These are phyloP conservation scores for Cutaneotrichosporon cutaneum DNA, from an alignment of 1,284 basidiomycete genomes.

Conservation along the genomic window DNA sequence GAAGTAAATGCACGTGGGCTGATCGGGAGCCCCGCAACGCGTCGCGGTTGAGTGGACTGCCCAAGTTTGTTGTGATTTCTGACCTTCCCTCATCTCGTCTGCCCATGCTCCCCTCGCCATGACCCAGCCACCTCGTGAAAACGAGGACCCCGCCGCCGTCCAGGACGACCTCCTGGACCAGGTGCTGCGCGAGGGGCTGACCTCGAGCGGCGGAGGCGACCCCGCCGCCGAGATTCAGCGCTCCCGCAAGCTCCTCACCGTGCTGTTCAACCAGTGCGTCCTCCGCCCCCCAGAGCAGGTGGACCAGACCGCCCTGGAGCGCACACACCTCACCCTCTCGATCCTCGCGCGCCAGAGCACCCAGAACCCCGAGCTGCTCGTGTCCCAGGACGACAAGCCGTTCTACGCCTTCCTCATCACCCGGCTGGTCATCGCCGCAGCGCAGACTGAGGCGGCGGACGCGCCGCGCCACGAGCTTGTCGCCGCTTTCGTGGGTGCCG, in stretches of 20 bases:
- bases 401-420: conserved; percentile 48
- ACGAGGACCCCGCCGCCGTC: background rate
- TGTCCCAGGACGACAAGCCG: conserved; percentile 20
- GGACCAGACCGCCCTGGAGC: conserved; percentile 22
- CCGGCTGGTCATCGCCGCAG: conserved; percentile 37
- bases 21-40: conserved; percentile 6
- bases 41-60: conserved; percentile 14
- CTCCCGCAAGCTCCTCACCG: conserved; percentile 39
- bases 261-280: conserved; percentile 42
- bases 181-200: conserved; percentile 40
- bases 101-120: conserved; percentile 2
- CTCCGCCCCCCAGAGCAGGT: conserved; percentile 26
- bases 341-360: conserved; percentile 34
- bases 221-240: conserved; percentile 16
- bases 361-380: conserved; percentile 32
- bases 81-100: background rate
- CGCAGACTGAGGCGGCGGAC: conserved; percentile 18
- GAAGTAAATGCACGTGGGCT: conserved; percentile 4
- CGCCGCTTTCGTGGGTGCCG: conserved; percentile 21
- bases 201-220: conserved; percentile 27
- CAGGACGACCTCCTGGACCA: conserved; percentile 37
- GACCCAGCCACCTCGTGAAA: conserved; percentile 4
- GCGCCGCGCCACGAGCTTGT: conserved; percentile 14
- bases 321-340: conserved; percentile 34
- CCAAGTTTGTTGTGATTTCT: conserved; percentile 1